Base-by-base conservation (phyloP, 371 early-diverging fungal genomes). In the Circinella umbellata region DNA sequence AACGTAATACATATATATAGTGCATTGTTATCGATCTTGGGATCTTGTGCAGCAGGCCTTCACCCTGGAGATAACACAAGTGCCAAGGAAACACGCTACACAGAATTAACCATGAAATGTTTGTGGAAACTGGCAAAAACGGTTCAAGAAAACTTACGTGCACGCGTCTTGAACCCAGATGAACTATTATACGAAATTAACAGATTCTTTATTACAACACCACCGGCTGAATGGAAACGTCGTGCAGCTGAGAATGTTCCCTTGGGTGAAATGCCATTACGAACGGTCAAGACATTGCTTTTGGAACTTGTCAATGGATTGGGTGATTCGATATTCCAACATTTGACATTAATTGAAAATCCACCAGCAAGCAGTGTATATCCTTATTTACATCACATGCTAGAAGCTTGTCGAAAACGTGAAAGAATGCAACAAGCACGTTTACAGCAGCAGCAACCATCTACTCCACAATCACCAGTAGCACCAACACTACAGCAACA, bases 41-140 rank as follows among this genome's bases (percentile, higher is more conserved):
- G 81, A 51, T 76, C 69, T 14, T 82, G 84, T 72, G 80, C 73
- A 57, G 84, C 76, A 57, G 78, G 64, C 1, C 78, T 88, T 20
- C 81, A 81, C 9, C 80, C 85, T 48, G 83, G 85, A 4, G 88
- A 88, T 61, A 77, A 87, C 3, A 76, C 79, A 48, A 42, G 81
- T 65, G 77, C 88, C 14, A 74, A 84, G 57, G 88, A 93, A 67
- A 77, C 89, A 37, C 92, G 93, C 71, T 93, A 90, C 72, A 91
- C 92, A 15, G 96, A 97, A 74, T 75, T 96, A 39, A 91, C 93
- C n/a, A 95, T 97, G 95, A 96, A 96, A 78, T 98, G 98, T 67
- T 69, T 98, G 61, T 98, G 98, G 98, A 96, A 97, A 69, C 73
- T 96, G 65, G 93, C 96, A 34, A 97, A 96, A 79, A 80, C 90